Conservation (phyloP, 768 basidiomycete species). For the Termitomyces sp. region DNA sequence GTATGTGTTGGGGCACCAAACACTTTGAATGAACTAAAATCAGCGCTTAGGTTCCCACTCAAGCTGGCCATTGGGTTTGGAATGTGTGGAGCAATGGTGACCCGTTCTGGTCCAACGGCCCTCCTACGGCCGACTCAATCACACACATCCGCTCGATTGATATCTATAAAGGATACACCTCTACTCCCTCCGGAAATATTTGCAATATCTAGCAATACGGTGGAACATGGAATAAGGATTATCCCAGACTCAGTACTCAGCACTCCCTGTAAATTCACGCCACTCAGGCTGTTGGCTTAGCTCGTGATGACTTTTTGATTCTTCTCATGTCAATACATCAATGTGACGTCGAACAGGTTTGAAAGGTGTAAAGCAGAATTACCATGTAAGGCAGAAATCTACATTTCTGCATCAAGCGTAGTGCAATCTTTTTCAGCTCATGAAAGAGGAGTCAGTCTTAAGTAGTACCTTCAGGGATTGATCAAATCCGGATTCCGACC, state of each 20-base stretch:
- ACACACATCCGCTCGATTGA: constrained; percentile 36
- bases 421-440: neutral
- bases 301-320: neutral
- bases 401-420: neutral
- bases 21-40: neutral
- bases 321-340: neutral
- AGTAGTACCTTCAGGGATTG: no score
- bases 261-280: neutral
- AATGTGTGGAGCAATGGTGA: constrained; percentile 37
- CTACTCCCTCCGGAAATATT: constrained; percentile 22
- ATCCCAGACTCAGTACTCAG: neutral
- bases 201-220: constrained; percentile 19
- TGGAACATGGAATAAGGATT: neutral
- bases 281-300: no score
- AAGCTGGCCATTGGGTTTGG: constrained; percentile 32
- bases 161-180: constrained; percentile 32
- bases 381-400: neutral
- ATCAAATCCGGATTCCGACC: constrained; percentile 16
- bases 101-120: constrained; percentile 34
- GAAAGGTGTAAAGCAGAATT: neutral
- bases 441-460: neutral
- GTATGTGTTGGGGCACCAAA: constrained; percentile 19
- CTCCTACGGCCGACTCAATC: constrained; percentile 32
- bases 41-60: constrained; percentile 26
- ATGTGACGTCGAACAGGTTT: neutral